Base-by-base conservation (phyloP, 2,329 filamentous ascomycete species). In the Pseudocercospora cruenta region DNA sequence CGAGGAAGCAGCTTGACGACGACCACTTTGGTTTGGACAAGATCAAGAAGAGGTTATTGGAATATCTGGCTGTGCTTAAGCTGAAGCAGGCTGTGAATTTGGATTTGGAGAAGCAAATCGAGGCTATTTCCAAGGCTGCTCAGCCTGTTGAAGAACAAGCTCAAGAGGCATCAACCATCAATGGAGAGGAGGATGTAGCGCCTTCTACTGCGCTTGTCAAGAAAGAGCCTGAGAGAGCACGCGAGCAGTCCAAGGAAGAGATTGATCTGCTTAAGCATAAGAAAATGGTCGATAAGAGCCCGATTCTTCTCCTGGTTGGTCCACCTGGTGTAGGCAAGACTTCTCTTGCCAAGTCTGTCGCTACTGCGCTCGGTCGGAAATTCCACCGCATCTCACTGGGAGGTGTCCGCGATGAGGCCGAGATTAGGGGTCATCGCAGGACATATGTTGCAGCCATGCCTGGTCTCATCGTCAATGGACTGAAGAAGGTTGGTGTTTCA, bases 401-500 rank as follows among this genome's bases (percentile, higher is more conserved):
- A 67, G 95, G 95, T 72, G 94, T 99, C 2, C 86, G 95, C 62
- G 95, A 99, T 74, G 95, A 99, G 79, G 95, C 95, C 16, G 95
- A 99, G 81, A 98, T 99, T 67, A 88, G 95, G 66, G 95, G 95
- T 9, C 95, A 99, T 79, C 87, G 95, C 63, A 87, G 95, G 72
- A 99, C 95, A 0, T 99, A 99, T 76, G 95, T 99, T 65, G 95
- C 95, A 22, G 95, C 95, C n/a, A 97, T 99, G 94, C 95, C 95
- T 9, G 95, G 95, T 62, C 84, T 98, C 63, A 91, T 99, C 66
- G 94, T 98, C 31, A 94, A 93, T 77, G 95, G 94, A 0, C 78
- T 99, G 63, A 94, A 95, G 81, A 99, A 98, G 82, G 94, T 96
- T 33, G 94, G 94, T 55, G 94, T 98, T 21, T 88, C 93, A 2